A percentile compares a stretch with the other conserved stretches of the same genome.
These are phyloP conservation scores for Chlamydomonas schloesseri DNA, from an alignment of 139 green algal genomes.

Conservation along the genomic window DNA sequence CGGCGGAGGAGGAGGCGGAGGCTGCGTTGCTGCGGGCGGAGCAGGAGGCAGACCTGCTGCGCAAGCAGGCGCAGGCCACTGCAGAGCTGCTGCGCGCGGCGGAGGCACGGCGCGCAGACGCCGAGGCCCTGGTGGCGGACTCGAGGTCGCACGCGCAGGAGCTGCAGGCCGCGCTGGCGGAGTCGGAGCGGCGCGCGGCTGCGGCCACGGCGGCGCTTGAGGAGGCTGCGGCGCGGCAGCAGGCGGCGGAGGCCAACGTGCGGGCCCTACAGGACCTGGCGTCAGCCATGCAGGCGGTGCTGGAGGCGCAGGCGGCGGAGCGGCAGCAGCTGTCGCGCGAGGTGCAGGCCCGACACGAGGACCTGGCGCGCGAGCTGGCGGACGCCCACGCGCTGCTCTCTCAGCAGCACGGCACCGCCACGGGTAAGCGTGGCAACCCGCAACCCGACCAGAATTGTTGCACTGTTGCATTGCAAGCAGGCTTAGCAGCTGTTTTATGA, in stretches of 20 bases:
- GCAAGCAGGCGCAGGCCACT: not conserved
- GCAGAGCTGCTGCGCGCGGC: not conserved
- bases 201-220: no score
- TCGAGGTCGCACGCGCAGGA: not conserved
- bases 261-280: not conserved
- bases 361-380: slow-evolving; percentile 48
- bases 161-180: not conserved
- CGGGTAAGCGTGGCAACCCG: not conserved
- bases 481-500: no score
- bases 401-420: not conserved
- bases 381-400: not conserved
- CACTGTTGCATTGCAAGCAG: no score
- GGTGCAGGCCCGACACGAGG: slow-evolving; percentile 59
- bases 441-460: no score
- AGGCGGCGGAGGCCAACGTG: not conserved
- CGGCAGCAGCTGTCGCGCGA: slow-evolving; percentile 76
- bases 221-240: not conserved
- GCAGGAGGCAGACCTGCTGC: not conserved
- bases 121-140: not conserved
- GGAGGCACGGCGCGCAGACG: not conserved
- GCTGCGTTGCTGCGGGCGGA: not conserved
- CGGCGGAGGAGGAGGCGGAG: not conserved
- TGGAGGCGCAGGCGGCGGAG: slow-evolving; percentile 67
- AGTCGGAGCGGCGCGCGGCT: not conserved
- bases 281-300: not conserved